These are phyloP conservation scores for Niveomyces coronatus DNA, from an alignment of 2,329 filamentous ascomycete species.

Conservation along the genomic window DNA sequence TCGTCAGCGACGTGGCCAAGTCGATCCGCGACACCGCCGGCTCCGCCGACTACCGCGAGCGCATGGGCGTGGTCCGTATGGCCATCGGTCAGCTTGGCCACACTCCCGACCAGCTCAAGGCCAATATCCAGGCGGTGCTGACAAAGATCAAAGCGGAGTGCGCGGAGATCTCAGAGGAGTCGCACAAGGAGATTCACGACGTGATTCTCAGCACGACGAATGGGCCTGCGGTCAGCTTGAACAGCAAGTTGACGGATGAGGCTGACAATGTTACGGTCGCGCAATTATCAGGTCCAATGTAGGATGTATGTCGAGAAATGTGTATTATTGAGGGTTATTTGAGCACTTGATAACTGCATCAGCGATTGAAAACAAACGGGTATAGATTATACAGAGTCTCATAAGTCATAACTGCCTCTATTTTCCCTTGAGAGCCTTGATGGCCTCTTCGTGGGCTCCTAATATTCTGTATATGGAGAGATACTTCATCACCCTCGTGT, in stretches of 20 bases:
- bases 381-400: slow-evolving; percentile 13
- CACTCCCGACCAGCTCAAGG: slow-evolving; percentile 73
- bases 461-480: slow-evolving; percentile 43
- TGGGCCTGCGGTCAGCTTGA: slow-evolving; percentile 78
- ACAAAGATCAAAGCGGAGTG: slow-evolving; percentile 71
- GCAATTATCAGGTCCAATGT: slow-evolving; percentile 45
- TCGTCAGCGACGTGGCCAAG: slow-evolving; percentile 68
- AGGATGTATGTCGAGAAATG: slow-evolving; percentile 18
- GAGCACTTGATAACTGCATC: slow-evolving; percentile 10
- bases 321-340: slow-evolving; percentile 11
- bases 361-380: slow-evolving; percentile 10
- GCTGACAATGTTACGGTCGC: slow-evolving; percentile 45
- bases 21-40: slow-evolving; percentile 75
- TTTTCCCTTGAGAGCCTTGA: slow-evolving; percentile 31
- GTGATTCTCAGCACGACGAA: slow-evolving; percentile 79
- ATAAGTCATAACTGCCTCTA: slow-evolving; percentile 21
- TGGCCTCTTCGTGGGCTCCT: slow-evolving; percentile 41
- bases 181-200: slow-evolving; percentile 39
- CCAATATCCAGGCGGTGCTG: slow-evolving; percentile 73
- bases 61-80: slow-evolving; percentile 72
- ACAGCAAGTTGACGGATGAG: slow-evolving; percentile 60
- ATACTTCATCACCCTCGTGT: slow-evolving; percentile 38
- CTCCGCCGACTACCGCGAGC: slow-evolving; percentile 78
- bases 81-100: slow-evolving; percentile 87
- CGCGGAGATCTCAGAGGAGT: slow-evolving; percentile 49